Percentiles rank a stretch among this genome's conserved stretches.
Conservation (phyloP, 1,284 basidiomycete genomes). For the Boletus semigastroideus region DNA sequence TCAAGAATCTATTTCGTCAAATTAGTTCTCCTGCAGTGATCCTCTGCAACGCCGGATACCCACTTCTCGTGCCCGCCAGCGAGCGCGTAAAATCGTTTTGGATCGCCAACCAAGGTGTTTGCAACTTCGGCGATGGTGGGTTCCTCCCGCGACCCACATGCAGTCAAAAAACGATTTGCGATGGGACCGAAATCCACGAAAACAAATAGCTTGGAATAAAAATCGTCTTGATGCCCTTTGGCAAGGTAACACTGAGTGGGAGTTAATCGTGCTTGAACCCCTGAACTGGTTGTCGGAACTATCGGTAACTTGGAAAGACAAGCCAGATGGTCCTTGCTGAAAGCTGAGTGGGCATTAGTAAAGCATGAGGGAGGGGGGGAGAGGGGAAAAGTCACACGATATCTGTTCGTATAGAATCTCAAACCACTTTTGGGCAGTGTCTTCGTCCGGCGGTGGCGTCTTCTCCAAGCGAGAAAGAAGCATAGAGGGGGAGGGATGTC, state of each 20-base stretch:
- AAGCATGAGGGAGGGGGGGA: not conserved
- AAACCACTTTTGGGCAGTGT: not conserved
- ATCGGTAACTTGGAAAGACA: not conserved
- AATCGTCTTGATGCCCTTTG: not conserved
- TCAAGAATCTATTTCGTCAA: not conserved
- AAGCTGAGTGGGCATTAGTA: not conserved
- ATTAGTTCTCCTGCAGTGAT: no score
- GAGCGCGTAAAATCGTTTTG: not conserved
- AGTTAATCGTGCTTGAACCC: not conserved
- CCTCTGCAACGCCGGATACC: not conserved
- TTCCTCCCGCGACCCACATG: not conserved
- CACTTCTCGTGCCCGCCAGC: not conserved
- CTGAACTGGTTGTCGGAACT: not conserved
- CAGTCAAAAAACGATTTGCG: not conserved
- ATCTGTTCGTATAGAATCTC: no score
- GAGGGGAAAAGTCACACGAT: not conserved
- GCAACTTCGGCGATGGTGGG: not conserved
- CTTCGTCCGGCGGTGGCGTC: not conserved
- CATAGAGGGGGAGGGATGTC: not conserved
- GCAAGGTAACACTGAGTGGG: not conserved
- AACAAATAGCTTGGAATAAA: not conserved
- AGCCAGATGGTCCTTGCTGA: not conserved
- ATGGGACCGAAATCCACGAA: not conserved
- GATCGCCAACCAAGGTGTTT: not conserved
- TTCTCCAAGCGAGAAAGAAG: not conserved